phyloP scores from a whole-genome alignment of 108 stramenopile species.

The Fragilariopsis cylindrus region DNA sequence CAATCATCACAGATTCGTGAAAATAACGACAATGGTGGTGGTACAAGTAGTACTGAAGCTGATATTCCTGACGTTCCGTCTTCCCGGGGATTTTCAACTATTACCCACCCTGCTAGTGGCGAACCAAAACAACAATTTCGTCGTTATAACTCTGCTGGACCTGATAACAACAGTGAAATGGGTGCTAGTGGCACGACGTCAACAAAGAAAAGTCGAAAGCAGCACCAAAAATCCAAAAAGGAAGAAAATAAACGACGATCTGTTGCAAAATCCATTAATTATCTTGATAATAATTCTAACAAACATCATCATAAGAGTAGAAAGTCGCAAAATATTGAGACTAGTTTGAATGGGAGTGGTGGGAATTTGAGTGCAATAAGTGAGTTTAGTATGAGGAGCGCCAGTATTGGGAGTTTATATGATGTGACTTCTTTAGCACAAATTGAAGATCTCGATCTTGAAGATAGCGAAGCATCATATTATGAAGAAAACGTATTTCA shows the following conservation, averaged over 20 bases:
- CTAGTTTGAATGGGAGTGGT: no score
- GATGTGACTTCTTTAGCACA: background rate
- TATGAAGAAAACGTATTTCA: slow-evolving; percentile 9
- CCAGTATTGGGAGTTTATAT: background rate
- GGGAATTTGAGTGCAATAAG: no score
- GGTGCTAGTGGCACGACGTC: background rate
- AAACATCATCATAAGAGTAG: background rate
- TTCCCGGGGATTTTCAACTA: background rate
- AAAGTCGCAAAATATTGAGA: background rate
- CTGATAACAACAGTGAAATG: background rate
- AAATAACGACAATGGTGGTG: background rate
- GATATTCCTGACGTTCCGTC: background rate
- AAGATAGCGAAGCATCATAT: no score
- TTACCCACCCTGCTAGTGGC: no score
- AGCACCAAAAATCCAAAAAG: background rate
- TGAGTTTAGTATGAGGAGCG: background rate
- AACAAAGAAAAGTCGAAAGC: background rate
- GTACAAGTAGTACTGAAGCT: no score
- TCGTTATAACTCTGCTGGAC: no score
- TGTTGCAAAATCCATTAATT: slow-evolving; percentile 13
- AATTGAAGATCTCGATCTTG: no score
- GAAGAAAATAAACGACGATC: slow-evolving; percentile 3
- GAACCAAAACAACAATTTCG: no score
- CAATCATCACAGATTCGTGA: background rate
- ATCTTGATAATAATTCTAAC: background rate